Base-by-base conservation (phyloP, 2,329 filamentous ascomycete species). In the Fusarium verrucosum region DNA sequence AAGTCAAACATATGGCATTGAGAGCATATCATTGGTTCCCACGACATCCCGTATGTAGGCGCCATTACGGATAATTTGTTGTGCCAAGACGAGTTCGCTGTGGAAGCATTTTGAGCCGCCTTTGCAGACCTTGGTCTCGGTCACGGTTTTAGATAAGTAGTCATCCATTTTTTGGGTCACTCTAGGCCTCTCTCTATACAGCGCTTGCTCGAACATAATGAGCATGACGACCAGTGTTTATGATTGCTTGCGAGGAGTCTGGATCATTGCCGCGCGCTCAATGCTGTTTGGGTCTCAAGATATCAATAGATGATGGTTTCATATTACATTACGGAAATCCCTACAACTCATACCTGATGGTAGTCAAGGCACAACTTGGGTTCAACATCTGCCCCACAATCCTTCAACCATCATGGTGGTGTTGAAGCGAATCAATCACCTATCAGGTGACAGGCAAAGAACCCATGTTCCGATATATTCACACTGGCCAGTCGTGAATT, bases 11-110 rank as follows among this genome's bases (percentile, higher is more conserved):
- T 16, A 33, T 11, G 20, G 23, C 33, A 28, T 33, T 22, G 22
- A 26, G 36, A 37, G 23, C 13, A 37, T n/a, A 35, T 25, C 13
- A 60, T 52, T 62, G 59, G 58, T 22, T 53, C 26, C n/a, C 19
- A 10, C 11, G 14, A 11, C 22, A 33, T 52, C 19, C 13, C 26
- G 17, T 43, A 11, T 16, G 26, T 47, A 53, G 26, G 37, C 45
- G 58, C 59, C 46, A 26, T 57, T 8, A 14, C 43, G 44, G n/a
- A 32, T 44, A 23, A 16, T n/a, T n/a, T n/a, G n/a, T n/a, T n/a
- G n/a, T n/a, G n/a, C n/a, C 26, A 36, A 14, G 17, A 30, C 38
- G 11, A 40, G n/a, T 38, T 44, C 22, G n/a, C 8, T 22, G 11
- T 17, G 26, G 25, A 36, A 32, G 19, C 9, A 47, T 42, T 16